phyloP scores from a whole-genome alignment of 495 filamentous ascomycete genomes.

The Tuber microsphaerosporum region DNA sequence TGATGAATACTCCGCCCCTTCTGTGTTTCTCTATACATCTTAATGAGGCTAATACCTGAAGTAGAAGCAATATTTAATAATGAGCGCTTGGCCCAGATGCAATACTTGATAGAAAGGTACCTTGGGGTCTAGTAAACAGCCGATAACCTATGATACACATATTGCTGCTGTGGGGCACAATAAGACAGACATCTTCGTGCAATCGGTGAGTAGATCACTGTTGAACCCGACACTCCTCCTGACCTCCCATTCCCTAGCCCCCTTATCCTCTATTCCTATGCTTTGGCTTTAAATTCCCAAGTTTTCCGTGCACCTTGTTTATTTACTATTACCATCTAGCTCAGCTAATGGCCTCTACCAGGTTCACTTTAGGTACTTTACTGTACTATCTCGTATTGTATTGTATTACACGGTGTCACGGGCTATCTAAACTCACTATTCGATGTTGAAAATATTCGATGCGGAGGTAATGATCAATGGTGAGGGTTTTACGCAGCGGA shows the following conservation, averaged over 20 bases:
- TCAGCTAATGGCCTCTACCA: not conserved
- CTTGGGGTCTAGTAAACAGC: not conserved
- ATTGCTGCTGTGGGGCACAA: not conserved
- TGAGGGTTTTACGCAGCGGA: too few relatives aligned
- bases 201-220: not conserved
- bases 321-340: not conserved
- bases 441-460: too few relatives aligned
- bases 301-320: not conserved
- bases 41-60: not conserved
- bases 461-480: too few relatives aligned
- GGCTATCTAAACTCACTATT: not conserved
- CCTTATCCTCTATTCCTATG: not conserved
- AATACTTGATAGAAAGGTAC: not conserved
- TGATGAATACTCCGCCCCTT: not conserved
- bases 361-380: not conserved
- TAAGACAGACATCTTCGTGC: not conserved
- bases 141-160: not conserved
- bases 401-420: not conserved
- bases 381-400: not conserved
- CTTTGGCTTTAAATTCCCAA: not conserved
- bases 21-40: not conserved
- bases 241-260: not conserved
- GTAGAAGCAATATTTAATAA: not conserved
- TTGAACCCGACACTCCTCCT: not conserved
- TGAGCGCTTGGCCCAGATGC: not conserved